Evolutionary conservation across 2,329 filamentous ascomycete species (phyloP).

Genomic region (Calonectria hongkongensis): DNA sequence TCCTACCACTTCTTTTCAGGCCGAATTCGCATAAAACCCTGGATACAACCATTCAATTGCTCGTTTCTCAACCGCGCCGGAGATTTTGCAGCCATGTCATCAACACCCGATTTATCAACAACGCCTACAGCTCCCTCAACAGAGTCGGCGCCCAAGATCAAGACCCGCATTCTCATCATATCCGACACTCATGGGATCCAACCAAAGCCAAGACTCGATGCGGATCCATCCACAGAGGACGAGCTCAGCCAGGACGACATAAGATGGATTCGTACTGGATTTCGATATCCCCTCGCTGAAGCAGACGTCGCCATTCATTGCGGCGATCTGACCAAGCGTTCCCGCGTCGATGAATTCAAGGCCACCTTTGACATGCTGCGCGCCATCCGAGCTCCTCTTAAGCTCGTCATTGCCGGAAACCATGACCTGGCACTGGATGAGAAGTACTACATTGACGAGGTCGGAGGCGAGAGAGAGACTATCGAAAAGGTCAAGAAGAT

Average conservation of each 20-base stretch:
- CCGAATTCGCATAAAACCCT: not conserved
- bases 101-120: constrained; percentile 65
- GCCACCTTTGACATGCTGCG: constrained; percentile 65
- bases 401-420: constrained; percentile 73
- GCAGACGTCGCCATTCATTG: constrained; percentile 72
- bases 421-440: constrained; percentile 69
- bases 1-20: not conserved
- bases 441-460: constrained; percentile 41
- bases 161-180: constrained; percentile 62
- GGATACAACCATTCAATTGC: not conserved
- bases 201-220: constrained; percentile 43
- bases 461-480: constrained; percentile 25
- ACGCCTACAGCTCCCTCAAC: constrained; percentile 59
- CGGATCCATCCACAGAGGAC: constrained; percentile 48
- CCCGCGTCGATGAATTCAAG: constrained; percentile 63
- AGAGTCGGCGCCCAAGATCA: constrained; percentile 49
- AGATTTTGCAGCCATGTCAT: constrained; percentile 64
- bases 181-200: constrained; percentile 61
- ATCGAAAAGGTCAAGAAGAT: constrained; percentile 62
- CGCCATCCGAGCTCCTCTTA: constrained; percentile 67
- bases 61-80: not conserved
- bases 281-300: constrained; percentile 55
- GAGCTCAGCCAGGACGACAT: constrained; percentile 49
- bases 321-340: constrained; percentile 69
- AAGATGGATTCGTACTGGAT: constrained; percentile 51